phyloP scores from a whole-genome alignment of 768 basidiomycete species.

The Gymnopilus junonius region DNA sequence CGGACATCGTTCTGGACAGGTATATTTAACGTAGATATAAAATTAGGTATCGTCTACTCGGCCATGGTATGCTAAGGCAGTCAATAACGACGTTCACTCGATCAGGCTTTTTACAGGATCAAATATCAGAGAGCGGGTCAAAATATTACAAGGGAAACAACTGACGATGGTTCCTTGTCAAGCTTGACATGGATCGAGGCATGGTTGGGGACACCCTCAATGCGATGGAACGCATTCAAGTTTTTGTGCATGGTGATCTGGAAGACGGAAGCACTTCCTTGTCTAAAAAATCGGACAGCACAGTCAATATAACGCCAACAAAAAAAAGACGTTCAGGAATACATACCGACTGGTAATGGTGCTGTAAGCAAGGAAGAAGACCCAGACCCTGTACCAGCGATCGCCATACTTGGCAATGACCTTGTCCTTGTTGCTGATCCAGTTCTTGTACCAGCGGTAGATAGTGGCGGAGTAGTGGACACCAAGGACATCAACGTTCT shows the following conservation, averaged over 20 bases:
- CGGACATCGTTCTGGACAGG: not conserved
- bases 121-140: not conserved
- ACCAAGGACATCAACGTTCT: slow-evolving; percentile 94
- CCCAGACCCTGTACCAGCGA: slow-evolving; percentile 94
- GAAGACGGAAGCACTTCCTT: slow-evolving; percentile 93
- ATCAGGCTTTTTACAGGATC: slow-evolving; percentile 7
- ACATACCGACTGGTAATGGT: slow-evolving; percentile 79
- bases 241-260: slow-evolving; percentile 99
- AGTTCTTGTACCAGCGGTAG: slow-evolving; percentile 96
- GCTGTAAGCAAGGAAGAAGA: slow-evolving; percentile 94
- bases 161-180: slow-evolving; percentile 55
- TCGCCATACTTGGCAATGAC: slow-evolving; percentile 91
- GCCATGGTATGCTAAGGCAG: not conserved
- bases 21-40: not conserved
- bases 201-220: slow-evolving; percentile 84
- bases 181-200: slow-evolving; percentile 74
- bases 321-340: not conserved
- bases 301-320: slow-evolving; percentile 5
- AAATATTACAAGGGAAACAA: slow-evolving; percentile 2
- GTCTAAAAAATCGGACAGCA: slow-evolving; percentile 43
- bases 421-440: slow-evolving; percentile 92
- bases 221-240: slow-evolving; percentile 92
- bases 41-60: not conserved
- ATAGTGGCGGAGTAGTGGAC: slow-evolving; percentile 96
- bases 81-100: slow-evolving; percentile 11